Conservation (phyloP, 2,329 filamentous ascomycete genomes). For the Xylariaceae sp. region DNA sequence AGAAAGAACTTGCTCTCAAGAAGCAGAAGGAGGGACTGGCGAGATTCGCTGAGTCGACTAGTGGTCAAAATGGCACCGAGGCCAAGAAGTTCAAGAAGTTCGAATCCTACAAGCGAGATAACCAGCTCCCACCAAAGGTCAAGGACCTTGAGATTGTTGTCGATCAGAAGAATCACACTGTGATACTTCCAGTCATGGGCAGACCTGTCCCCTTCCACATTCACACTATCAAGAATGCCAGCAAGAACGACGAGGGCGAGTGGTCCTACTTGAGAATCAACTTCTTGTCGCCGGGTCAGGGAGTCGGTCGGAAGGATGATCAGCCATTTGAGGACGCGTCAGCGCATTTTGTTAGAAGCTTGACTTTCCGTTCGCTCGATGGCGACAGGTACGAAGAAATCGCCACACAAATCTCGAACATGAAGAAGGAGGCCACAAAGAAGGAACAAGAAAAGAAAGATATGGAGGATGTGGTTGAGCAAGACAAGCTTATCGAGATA, state of each 20-base stretch:
- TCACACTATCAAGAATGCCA: conserved; percentile 95
- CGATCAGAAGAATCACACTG: conserved; percentile 81
- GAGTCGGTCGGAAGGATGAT: conserved; percentile 94
- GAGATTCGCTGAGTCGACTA: conserved; percentile 79
- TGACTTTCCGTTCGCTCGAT: conserved; percentile 91
- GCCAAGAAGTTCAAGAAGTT: conserved; percentile 99
- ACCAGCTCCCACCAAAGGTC: conserved; percentile 78
- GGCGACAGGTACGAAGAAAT: conserved; percentile 86
- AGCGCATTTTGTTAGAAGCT: conserved; percentile 89
- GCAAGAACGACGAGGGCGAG: conserved; percentile 92
- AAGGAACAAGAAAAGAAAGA: conserved; percentile 99
- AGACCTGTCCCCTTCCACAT: conserved; percentile 97
- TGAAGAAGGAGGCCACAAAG: conserved; percentile 88
- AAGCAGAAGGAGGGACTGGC: conserved; percentile 86
- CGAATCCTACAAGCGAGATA: conserved; percentile 97
- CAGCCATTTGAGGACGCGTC: conserved; percentile 95
- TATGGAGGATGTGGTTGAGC: conserved; percentile 97
- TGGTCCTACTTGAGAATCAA: conserved; percentile 95
- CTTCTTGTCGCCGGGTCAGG: conserved; percentile 93
- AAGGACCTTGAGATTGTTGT: conserved; percentile 86
- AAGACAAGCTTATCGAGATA: conserved; percentile 94
- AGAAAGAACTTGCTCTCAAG: conserved; percentile 79
- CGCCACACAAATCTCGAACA: conserved; percentile 85
- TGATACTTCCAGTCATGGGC: conserved; percentile 95
- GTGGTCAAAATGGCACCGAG: conserved; percentile 79